Evolutionary conservation across 2,329 filamentous ascomycete genomes (phyloP), one percentile per base, ranked within the genome.

Genomic region (Colletotrichum sansevieriae): DNA sequence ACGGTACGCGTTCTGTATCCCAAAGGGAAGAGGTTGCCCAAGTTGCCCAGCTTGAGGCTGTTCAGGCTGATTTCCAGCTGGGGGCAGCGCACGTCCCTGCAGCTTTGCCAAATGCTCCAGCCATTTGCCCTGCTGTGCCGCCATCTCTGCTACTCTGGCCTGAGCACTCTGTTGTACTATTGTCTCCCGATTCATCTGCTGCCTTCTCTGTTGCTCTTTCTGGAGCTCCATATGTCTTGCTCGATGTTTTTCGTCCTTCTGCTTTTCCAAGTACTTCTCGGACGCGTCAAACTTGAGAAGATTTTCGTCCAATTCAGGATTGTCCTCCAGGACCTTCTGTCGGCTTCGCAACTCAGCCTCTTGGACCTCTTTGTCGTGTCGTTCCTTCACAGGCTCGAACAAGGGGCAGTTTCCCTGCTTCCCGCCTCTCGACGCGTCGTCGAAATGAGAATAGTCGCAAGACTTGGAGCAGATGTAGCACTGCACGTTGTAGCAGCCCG

Each of bases 401-500:
- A 95, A 80, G 1, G 90, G 88, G 70, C 92, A 95, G 68, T 87
- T 87, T 1, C 84, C 85, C 0, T 55, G 56, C 65, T 82, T 85
- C 0, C 85, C 85, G 12, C 84, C 85, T 54, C 82, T 75, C 1
- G 25, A 65, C 0, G 65, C 12, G 61, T 91, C 85, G 68, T 90
- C 82, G 74, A 97, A 97, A 77, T 97, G 94, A 0, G 82, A 72
- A 74, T 97, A 96, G 64, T 86, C 79, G 65, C 84, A 87, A 1
- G 87, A 87, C 73, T 90, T 83, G 22, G 89, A 90, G 79, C 94
- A 97, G 47, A 93, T 84, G 73, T 94, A 94, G 75, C 90, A 91
- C 71, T 89, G 87, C 0, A 85, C 74, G 51, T 88, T 86, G 2
- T 63, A 5, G 68, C 88, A 90, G 1, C 80, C 79, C 46, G 75